Conservation (phyloP, 179 eudicot genomes). For the Beta corolliflora region DNA sequence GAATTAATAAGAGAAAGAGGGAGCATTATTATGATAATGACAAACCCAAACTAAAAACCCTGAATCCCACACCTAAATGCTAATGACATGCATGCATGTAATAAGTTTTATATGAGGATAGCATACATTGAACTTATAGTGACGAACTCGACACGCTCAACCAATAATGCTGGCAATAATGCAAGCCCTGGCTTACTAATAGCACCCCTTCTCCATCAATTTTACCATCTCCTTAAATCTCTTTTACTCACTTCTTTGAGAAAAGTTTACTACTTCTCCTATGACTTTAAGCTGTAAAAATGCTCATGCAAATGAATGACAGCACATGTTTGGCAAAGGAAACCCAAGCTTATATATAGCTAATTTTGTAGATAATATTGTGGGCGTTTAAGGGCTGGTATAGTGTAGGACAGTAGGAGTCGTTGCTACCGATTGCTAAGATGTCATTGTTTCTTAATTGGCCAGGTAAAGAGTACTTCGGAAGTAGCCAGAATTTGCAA, state of each 20-base stretch:
- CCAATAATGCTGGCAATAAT: background rate
- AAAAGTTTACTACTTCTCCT: background rate
- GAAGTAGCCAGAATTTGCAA: background rate
- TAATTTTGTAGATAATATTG: background rate
- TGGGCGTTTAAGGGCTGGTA: background rate
- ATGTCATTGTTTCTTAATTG: conserved; percentile 8
- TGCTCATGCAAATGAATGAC: background rate
- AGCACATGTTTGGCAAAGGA: background rate
- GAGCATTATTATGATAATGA: no score
- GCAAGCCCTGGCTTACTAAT: background rate
- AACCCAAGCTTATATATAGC: conserved; percentile 11
- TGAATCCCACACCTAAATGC: no score
- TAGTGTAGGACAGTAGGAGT: no score
- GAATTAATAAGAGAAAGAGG: no score
- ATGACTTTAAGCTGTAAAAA: background rate
- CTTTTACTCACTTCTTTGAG: no score
- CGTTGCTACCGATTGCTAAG: background rate
- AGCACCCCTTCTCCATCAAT: background rate
- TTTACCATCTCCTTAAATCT: background rate
- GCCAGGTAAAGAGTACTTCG: background rate
- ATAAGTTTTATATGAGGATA: background rate
- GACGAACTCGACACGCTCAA: conserved; percentile 23
- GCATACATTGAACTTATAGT: conserved; percentile 26
- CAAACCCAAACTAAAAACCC: no score
- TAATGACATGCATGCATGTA: background rate